Conservation (phyloP, 192 early-diverging fungal genomes). For the Coemansia interrupta region DNA sequence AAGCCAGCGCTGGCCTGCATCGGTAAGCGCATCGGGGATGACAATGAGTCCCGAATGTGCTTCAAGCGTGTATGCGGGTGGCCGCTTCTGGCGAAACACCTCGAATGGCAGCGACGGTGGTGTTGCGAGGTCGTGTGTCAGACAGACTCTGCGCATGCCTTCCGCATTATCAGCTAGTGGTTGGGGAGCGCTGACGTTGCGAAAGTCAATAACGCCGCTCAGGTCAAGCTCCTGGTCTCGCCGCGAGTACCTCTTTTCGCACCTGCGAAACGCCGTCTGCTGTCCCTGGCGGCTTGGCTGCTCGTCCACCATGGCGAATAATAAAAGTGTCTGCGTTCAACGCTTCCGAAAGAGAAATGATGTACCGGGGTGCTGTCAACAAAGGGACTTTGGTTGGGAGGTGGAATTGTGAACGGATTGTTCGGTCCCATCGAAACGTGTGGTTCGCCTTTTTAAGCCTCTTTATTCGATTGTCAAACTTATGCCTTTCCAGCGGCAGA, state of each 20-base stretch:
- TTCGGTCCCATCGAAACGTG: too few relatives aligned
- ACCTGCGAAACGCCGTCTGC: conserved; percentile 66
- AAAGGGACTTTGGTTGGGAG: too few relatives aligned
- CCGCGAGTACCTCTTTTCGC: conserved; percentile 62
- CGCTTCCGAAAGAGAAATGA: too few relatives aligned
- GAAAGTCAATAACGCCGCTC: conserved; percentile 57
- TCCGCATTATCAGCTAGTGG: background rate
- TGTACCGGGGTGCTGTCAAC: too few relatives aligned
- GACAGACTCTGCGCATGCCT: conserved; percentile 19
- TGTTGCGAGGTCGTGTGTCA: conserved; percentile 25
- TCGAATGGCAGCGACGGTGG: conserved; percentile 21
- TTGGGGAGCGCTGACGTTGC: background rate
- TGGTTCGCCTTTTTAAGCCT: too few relatives aligned
- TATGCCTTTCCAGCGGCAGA: too few relatives aligned
- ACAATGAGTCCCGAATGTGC: conserved; percentile 69
- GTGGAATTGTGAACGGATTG: too few relatives aligned
- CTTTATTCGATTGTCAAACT: too few relatives aligned
- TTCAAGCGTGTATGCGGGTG: conserved; percentile 35
- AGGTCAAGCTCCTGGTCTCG: conserved; percentile 55
- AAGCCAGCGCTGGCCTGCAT: conserved; percentile 63
- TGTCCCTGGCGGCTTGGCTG: background rate
- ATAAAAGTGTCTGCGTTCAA: too few relatives aligned
- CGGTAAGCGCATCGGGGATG: conserved; percentile 76
- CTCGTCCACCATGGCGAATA: background rate
- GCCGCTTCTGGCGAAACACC: conserved; percentile 24